Conservation (phyloP, 768 basidiomycete genomes). For the Hortiboletus campestris region DNA sequence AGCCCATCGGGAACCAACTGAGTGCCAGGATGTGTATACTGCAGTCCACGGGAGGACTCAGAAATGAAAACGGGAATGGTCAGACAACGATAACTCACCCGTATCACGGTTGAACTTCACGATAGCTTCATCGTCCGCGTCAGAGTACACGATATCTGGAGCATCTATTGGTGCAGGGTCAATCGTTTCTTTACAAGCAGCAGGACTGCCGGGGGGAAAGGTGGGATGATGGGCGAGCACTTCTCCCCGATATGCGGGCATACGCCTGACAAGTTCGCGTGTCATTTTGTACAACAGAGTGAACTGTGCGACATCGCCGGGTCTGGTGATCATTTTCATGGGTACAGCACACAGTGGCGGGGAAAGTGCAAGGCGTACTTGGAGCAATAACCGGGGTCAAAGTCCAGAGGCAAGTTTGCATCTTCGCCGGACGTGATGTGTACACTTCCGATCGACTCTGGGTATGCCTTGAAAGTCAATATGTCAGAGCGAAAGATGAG, state of each 20-base stretch:
- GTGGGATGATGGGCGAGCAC: too few relatives aligned
- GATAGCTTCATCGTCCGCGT: constrained; percentile 35
- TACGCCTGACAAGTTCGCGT: too few relatives aligned
- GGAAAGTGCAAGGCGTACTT: constrained; percentile 31
- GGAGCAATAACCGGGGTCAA: constrained; percentile 45
- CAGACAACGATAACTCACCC: constrained; percentile 1
- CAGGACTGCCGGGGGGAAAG: too few relatives aligned
- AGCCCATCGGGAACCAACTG: constrained; percentile 1
- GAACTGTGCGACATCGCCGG: constrained; percentile 43
- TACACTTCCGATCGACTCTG: constrained; percentile 44
- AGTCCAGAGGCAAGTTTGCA: constrained; percentile 40
- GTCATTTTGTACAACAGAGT: constrained; percentile 25
- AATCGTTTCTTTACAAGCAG: not conserved
- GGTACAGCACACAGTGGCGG: not conserved
- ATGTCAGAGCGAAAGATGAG: not conserved
- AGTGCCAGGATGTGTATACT: constrained; percentile 15
- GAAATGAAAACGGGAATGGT: too few relatives aligned
- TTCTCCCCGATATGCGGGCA: too few relatives aligned
- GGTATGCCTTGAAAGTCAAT: constrained; percentile 36
- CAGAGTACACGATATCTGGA: constrained; percentile 35
- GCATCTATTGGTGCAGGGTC: constrained; percentile 24
- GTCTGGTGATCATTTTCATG: not conserved
- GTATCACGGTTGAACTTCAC: constrained; percentile 23
- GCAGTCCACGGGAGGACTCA: not conserved
- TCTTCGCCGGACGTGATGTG: constrained; percentile 47